phyloP scores from a whole-genome alignment of 441 rosid genomes.

The Croton setiger region DNA sequence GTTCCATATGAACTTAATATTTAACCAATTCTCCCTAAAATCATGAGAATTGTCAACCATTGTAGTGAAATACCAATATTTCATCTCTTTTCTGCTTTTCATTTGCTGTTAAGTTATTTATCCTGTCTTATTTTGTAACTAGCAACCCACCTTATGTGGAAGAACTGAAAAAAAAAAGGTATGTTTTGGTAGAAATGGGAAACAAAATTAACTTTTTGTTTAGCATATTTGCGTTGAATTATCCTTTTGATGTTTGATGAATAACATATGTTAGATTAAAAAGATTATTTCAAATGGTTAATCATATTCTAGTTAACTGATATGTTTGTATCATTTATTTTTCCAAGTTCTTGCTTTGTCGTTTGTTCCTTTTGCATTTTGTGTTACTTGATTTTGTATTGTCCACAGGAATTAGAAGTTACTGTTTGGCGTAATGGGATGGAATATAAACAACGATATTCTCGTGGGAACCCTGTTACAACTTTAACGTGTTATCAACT shows the following conservation, averaged over 20 bases:
- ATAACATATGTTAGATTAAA: neutral
- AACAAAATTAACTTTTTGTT: neutral
- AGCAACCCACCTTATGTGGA: neutral
- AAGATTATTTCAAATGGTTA: neutral
- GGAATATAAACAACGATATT: conserved; percentile 79
- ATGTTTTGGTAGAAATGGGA: neutral
- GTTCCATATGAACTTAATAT: conserved; percentile 9
- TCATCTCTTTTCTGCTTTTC: neutral
- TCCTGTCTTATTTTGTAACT: neutral
- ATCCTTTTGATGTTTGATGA: neutral
- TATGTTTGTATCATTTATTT: neutral
- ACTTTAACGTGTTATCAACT: conserved; percentile 52
- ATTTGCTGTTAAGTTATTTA: neutral
- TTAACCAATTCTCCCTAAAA: neutral
- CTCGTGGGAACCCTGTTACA: conserved; percentile 86
- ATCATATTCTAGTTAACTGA: neutral
- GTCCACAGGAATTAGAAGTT: conserved; percentile 67
- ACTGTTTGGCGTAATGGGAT: conserved; percentile 90
- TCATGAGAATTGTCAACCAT: neutral
- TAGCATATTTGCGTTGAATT: neutral
- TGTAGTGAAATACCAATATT: neutral
- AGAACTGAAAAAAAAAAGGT: neutral
- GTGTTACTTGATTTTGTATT: neutral
- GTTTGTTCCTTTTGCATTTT: conserved; percentile 3
- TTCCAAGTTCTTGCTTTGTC: conserved; percentile 7